These are phyloP conservation scores for Pyrenochaeta sp. DNA, from an alignment of 2,329 filamentous ascomycete species.

Conservation along the genomic window DNA sequence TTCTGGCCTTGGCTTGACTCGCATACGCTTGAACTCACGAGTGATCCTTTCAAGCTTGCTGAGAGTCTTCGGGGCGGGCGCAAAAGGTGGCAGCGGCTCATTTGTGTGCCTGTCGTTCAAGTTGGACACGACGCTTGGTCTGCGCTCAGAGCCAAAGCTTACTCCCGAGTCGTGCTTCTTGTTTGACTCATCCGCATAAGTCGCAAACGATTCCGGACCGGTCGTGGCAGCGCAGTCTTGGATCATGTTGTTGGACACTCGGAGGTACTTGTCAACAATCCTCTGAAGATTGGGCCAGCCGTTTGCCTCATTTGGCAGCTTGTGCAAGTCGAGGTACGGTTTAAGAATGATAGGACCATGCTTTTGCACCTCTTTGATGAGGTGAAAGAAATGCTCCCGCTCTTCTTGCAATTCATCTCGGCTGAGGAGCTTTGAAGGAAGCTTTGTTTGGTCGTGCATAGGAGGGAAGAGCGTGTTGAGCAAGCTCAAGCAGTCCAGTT, in stretches of 20 bases:
- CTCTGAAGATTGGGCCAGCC: constrained; percentile 61
- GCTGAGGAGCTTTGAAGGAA: constrained; percentile 61
- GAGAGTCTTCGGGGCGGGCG: constrained; percentile 36
- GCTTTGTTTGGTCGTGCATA: constrained; percentile 44
- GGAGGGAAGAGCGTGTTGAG: constrained; percentile 73
- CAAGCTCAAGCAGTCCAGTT: constrained; percentile 71
- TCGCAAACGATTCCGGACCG: constrained; percentile 44
- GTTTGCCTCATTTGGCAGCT: constrained; percentile 58
- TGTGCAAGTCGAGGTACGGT: constrained; percentile 62
- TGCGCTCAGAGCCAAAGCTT: constrained; percentile 59
- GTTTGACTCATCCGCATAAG: constrained; percentile 45
- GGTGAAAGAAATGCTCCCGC: constrained; percentile 68
- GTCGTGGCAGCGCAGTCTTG: constrained; percentile 63
- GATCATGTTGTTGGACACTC: constrained; percentile 66
- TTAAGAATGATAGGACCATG: constrained; percentile 62
- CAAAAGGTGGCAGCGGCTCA: constrained; percentile 23
- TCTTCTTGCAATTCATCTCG: constrained; percentile 61
- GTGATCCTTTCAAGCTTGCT: constrained; percentile 67
- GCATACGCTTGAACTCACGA: constrained; percentile 66
- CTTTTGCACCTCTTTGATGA: constrained; percentile 65
- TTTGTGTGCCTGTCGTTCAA: constrained; percentile 34
- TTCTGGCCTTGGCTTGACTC: constrained; percentile 59
- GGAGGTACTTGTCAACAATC: constrained; percentile 65
- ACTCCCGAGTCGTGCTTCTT: constrained; percentile 71
- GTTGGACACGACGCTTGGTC: constrained; percentile 38